phyloP scores from a whole-genome alignment of 2,329 filamentous ascomycete genomes.

The Tolypocladium ophioglossoides region DNA sequence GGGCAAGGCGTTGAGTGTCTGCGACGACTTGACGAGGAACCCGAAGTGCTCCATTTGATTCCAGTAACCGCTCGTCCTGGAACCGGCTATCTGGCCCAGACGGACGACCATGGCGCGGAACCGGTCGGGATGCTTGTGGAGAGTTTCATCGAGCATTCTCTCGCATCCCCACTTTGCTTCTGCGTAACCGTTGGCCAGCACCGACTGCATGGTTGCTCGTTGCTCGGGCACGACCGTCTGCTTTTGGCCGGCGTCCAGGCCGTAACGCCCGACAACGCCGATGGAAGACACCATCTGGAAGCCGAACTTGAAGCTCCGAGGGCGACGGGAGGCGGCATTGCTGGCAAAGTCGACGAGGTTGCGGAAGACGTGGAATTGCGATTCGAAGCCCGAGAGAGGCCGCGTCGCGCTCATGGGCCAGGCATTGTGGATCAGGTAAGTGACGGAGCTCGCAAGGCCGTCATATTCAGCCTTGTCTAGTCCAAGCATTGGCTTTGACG shows the following conservation, averaged over 20 bases:
- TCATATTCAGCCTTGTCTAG: constrained; percentile 26
- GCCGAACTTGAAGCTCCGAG: constrained; percentile 6
- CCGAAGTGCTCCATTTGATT: constrained; percentile 40
- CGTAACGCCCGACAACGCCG: constrained; percentile 19
- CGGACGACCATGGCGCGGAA: constrained; percentile 36
- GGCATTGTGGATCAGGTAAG: constrained; percentile 40
- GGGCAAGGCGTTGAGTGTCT: constrained; percentile 31
- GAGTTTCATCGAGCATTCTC: constrained; percentile 35
- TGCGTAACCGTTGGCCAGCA: constrained; percentile 36
- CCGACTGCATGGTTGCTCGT: constrained; percentile 23
- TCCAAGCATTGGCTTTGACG: constrained; percentile 27
- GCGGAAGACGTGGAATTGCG: constrained; percentile 32
- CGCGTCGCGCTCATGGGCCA: constrained; percentile 34
- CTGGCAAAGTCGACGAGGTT: constrained; percentile 34
- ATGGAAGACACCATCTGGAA: constrained; percentile 34
- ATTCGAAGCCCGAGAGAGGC: constrained; percentile 26
- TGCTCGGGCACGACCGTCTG: constrained; percentile 29
- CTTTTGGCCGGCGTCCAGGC: constrained; percentile 10
- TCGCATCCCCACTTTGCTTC: constrained; percentile 43
- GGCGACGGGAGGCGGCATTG: constrained; percentile 13
- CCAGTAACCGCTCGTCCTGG: constrained; percentile 38
- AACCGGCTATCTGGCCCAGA: constrained; percentile 43
- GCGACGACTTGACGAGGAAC: constrained; percentile 38
- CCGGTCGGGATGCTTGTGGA: constrained; percentile 27
- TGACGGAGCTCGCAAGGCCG: constrained; percentile 24